Evolutionary conservation across 495 filamentous ascomycete species (phyloP).

Genomic region (Clohesyomyces aquaticus): DNA sequence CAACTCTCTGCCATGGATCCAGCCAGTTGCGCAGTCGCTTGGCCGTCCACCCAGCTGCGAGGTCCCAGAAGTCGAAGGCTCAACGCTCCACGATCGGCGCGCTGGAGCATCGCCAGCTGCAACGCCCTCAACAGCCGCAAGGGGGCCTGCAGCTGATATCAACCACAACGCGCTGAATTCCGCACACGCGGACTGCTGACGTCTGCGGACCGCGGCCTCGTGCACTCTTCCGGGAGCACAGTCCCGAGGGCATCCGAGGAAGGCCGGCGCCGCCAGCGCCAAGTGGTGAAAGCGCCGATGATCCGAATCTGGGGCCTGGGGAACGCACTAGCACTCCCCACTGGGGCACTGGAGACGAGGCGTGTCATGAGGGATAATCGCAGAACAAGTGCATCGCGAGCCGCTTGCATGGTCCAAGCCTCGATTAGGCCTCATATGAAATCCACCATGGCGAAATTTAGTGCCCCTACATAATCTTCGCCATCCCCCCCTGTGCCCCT

Average conservation of each 20-base stretch:
- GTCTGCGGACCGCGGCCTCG: neutral
- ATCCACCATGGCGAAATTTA: conserved; percentile 37
- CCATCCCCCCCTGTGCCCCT: conserved; percentile 13
- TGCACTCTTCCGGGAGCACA: conserved; percentile 15
- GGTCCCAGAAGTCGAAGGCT: no score
- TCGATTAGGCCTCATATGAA: conserved; percentile 11
- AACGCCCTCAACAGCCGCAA: neutral
- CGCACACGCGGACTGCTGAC: conserved; percentile 31
- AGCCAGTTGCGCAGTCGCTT: no score
- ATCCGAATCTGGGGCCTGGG: conserved; percentile 35
- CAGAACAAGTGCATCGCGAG: conserved; percentile 23
- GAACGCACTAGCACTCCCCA: conserved; percentile 30
- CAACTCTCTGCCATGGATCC: no score
- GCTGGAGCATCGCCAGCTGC: neutral
- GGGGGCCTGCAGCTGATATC: neutral
- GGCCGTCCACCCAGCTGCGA: no score
- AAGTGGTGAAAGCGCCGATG: conserved; percentile 18
- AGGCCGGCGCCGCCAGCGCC: conserved; percentile 4
- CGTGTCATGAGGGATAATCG: conserved; percentile 39
- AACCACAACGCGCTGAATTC: conserved; percentile 9
- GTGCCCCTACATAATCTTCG: conserved; percentile 34
- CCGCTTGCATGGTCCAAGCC: conserved; percentile 26
- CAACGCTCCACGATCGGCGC: no score
- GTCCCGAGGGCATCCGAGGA: conserved; percentile 36
- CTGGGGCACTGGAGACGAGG: conserved; percentile 30